Conservation (phyloP, 768 basidiomycete genomes). For the Mycena amicta region DNA sequence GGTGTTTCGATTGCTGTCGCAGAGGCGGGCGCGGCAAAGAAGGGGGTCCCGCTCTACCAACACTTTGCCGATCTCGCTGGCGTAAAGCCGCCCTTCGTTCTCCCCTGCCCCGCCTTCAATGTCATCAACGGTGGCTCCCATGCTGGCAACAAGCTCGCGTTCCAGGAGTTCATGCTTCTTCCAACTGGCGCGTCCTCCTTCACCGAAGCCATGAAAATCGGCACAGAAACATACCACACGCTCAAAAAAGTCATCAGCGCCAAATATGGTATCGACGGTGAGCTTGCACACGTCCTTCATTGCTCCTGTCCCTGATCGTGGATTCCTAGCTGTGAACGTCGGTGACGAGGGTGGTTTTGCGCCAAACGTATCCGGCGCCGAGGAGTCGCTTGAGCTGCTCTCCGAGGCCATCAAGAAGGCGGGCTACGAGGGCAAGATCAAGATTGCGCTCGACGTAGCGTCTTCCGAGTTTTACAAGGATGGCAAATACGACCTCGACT, state of each 20-base stretch:
- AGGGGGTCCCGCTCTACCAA: slow-evolving; percentile 93
- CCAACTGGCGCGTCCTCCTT: slow-evolving; percentile 91
- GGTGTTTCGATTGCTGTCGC: slow-evolving; percentile 96
- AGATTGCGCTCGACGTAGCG: slow-evolving; percentile 97
- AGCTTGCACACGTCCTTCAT: slow-evolving; percentile 27
- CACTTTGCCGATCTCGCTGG: slow-evolving; percentile 97
- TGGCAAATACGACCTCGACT: slow-evolving; percentile 98
- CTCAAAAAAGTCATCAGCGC: slow-evolving; percentile 99
- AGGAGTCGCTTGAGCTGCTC: slow-evolving; percentile 95
- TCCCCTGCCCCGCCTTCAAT: slow-evolving; percentile 94
- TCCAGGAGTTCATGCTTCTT: slow-evolving; percentile 99
- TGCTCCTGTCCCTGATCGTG: slow-evolving; percentile 12
- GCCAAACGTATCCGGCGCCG: slow-evolving; percentile 95
- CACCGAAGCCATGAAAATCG: slow-evolving; percentile 98
- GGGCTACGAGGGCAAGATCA: slow-evolving; percentile 97
- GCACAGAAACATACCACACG: slow-evolving; percentile 96
- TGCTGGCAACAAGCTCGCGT: slow-evolving; percentile 98
- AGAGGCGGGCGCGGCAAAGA: slow-evolving; percentile 92
- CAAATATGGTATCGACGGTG: slow-evolving; percentile 99
- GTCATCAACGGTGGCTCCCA: slow-evolving; percentile 99
- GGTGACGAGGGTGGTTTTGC: slow-evolving; percentile 99
- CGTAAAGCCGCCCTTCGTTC: slow-evolving; percentile 89
- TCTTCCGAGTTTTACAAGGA: slow-evolving; percentile 99
- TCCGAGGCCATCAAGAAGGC: slow-evolving; percentile 97
- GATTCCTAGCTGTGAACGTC: slow-evolving; percentile 85